Conservation (phyloP, 768 basidiomycete genomes). For the Mycena galericulata region DNA sequence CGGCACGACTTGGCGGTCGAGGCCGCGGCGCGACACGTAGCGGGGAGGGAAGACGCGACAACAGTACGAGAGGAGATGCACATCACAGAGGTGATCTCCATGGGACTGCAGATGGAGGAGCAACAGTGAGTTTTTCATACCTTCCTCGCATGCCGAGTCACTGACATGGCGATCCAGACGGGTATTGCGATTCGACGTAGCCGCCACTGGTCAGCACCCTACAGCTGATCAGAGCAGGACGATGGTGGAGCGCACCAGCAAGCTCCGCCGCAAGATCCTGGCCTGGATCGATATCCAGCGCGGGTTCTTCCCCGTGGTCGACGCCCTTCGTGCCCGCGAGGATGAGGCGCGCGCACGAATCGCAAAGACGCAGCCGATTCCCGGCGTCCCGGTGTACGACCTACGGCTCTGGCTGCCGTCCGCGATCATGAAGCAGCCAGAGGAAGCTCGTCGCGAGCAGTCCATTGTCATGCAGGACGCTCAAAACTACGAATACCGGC, state of each 20-base stretch:
- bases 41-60: no score
- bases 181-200: neutral
- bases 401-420: constrained; percentile 40
- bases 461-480: constrained; percentile 1
- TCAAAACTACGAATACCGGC: constrained; percentile 34
- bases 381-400: neutral
- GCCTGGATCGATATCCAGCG: constrained; percentile 10
- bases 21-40: no score
- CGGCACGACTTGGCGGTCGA: constrained; percentile 30
- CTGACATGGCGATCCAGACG: constrained; percentile 1
- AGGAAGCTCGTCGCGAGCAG: neutral
- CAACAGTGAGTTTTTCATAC: constrained; percentile 22
- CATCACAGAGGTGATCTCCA: constrained; percentile 13
- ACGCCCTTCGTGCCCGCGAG: neutral
- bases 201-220: constrained; percentile 5
- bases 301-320: constrained; percentile 1
- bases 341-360: neutral
- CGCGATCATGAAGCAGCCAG: neutral
- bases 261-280: constrained; percentile 1
- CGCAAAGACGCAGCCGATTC: neutral
- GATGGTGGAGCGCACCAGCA: constrained; percentile 2
- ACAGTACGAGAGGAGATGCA: constrained; percentile 34
- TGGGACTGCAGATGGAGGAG: constrained; percentile 34
- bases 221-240: neutral
- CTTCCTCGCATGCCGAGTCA: no score